Percentiles rank a stretch among this genome's conserved stretches.
phyloP scores from a whole-genome alignment of 1,284 basidiomycete species.

The Trichosporon sp. region DNA sequence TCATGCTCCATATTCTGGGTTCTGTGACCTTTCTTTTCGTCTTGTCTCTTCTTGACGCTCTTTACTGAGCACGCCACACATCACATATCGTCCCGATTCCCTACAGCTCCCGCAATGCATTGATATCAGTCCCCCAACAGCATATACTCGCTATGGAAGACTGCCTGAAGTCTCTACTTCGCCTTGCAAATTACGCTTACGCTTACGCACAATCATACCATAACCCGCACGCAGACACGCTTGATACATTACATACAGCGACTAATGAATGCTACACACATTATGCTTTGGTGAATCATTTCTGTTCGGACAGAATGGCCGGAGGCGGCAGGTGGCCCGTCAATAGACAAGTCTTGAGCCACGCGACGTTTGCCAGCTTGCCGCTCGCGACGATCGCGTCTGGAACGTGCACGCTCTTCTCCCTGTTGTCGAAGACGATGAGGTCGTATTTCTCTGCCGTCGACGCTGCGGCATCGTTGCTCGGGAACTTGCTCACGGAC shows the following conservation, averaged over 20 bases:
- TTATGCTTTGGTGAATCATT: background rate
- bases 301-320: background rate
- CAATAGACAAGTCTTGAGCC: conserved; percentile 72
- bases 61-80: no score
- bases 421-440: conserved; percentile 58
- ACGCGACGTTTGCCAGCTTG: conserved; percentile 48
- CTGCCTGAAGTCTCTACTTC: no score
- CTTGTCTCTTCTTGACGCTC: no score
- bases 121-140: no score
- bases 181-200: background rate
- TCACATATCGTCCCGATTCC: no score
- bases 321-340: background rate
- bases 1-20: background rate
- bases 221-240: no score
- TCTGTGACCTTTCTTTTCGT: background rate
- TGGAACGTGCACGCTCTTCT: conserved; percentile 32
- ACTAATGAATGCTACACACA: background rate
- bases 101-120: background rate
- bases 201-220: background rate
- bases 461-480: background rate
- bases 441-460: conserved; percentile 55
- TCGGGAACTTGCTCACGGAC: conserved; percentile 40
- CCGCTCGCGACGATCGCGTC: conserved; percentile 41
- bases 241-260: background rate
- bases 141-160: no score